Evolutionary conservation across 2,329 filamentous ascomycete species (phyloP).

Genomic region (Pseudocercospora crystallina): DNA sequence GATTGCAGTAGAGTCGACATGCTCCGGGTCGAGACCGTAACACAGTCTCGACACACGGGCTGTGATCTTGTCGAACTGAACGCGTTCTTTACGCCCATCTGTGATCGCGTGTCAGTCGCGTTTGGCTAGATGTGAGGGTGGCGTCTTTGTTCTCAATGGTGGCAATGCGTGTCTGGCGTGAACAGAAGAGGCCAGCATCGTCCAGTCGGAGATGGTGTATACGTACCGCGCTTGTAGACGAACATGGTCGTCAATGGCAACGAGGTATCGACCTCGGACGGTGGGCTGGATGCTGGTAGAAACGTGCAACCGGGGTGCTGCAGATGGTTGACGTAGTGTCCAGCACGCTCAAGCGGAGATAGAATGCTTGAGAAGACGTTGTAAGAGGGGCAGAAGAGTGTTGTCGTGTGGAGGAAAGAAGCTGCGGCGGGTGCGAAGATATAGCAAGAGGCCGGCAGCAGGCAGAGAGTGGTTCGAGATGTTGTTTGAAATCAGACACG

Average conservation of each 20-base stretch:
- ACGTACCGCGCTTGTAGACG: constrained; percentile 62
- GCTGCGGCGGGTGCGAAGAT: constrained; percentile 14
- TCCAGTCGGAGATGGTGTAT: neutral
- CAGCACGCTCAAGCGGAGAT: constrained; percentile 18
- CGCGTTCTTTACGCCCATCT: constrained; percentile 99
- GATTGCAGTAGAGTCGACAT: constrained; percentile 96
- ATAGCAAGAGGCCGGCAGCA: constrained; percentile 2
- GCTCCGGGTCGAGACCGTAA: constrained; percentile 92
- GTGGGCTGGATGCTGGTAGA: constrained; percentile 8
- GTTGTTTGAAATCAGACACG: too few relatives aligned
- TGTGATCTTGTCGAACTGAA: constrained; percentile 99
- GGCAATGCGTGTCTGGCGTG: constrained; percentile 7
- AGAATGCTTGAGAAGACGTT: constrained; percentile 16
- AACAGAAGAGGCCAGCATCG: neutral
- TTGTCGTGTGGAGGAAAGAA: constrained; percentile 17
- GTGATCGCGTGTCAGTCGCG: constrained; percentile 24
- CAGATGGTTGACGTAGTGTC: constrained; percentile 8
- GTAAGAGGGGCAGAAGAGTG: constrained; percentile 9
- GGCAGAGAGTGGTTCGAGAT: too few relatives aligned
- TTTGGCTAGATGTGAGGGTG: neutral
- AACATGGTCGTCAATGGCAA: constrained; percentile 51
- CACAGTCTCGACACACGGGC: constrained; percentile 95
- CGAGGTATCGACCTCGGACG: constrained; percentile 27
- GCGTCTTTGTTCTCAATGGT: constrained; percentile 16
- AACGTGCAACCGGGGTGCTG: constrained; percentile 13